Base-by-base conservation (phyloP, 2,329 filamentous ascomycete genomes). In the Fusarium armeniacum region DNA sequence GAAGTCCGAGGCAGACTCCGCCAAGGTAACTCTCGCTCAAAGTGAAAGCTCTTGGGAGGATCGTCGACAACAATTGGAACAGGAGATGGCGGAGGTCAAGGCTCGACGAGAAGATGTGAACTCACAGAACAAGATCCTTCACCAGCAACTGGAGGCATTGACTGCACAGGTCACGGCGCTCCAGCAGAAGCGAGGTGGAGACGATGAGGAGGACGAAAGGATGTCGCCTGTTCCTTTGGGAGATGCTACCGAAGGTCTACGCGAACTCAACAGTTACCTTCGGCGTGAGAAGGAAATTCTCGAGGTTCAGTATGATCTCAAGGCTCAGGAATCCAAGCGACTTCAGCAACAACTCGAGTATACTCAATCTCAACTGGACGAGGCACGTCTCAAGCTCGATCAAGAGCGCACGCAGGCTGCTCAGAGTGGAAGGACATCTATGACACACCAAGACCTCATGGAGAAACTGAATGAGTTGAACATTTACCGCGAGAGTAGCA, bases 231-330 rank as follows among this genome's bases (percentile, higher is more conserved):
- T 86, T 18, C 81, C 85, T 9, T 81, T 87, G 6, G 85, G 89
- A 52, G 84, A 88, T 36, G 89, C 88, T 41, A 83, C 90, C 12
- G 92, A 93, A 70, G 93, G 92, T 55, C 87, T 97, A 12, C 92
- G 96, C 66, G 95, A 98, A 75, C 88, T 99, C 59, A 97, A 97
- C 81, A 91, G 89, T 66, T 99, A 96, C 78, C 84, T 99, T 65
- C 91, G 95, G 46, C 91, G 93, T 43, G 97, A 99, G 81, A 99
- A 98, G 83, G 96, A 98, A 78, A 98, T 99, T 70, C 87, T 98
- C 11, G 95, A 99, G 73, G 93, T 98, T n/a, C 95, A 98, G 76
- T 92, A 94, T 74, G 94, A 98, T 73, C 85, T 98, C 45, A 94
- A 95, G 74, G 86, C 90, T 1, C 93, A 97, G 74, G 96, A 99